Percentiles rank a stretch among this genome's conserved stretches.
Conservation (phyloP, 148 eudicot species). For the Camellia lanceoleosa region DNA sequence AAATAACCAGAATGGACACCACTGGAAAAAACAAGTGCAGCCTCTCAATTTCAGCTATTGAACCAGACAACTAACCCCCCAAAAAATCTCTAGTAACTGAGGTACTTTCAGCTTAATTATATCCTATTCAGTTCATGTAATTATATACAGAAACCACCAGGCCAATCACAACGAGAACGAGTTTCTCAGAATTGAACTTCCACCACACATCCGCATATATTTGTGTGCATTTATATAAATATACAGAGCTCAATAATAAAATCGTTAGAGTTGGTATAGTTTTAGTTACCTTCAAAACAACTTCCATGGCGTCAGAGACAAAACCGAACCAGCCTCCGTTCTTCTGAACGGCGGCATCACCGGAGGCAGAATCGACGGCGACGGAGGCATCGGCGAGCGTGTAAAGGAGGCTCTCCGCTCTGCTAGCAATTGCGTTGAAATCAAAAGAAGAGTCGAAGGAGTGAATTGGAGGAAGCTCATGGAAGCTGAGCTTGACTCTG, state of each 20-base stretch:
- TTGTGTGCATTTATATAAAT: background rate
- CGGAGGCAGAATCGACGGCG: conserved; percentile 42
- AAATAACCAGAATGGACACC: no score
- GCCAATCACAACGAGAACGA: background rate
- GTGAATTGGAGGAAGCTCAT: conserved; percentile 56
- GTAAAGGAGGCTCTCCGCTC: conserved; percentile 70
- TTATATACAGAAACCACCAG: background rate
- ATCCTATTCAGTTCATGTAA: background rate
- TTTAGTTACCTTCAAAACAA: conserved; percentile 68
- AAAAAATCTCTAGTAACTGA: no score
- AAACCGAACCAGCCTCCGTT: conserved; percentile 94
- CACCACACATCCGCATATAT: background rate
- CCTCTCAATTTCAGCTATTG: no score
- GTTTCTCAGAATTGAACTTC: background rate
- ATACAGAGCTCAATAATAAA: background rate
- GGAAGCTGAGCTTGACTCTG: conserved; percentile 56
- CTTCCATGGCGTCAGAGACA: conserved; percentile 92
- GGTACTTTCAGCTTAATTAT: background rate
- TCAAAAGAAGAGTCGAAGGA: conserved; percentile 42
- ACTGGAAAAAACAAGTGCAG: no score
- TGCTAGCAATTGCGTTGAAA: conserved; percentile 39
- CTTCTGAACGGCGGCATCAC: conserved; percentile 50
- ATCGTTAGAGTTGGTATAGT: background rate
- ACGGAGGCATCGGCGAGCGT: conserved; percentile 93
- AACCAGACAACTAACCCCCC: no score